phyloP scores from a whole-genome alignment of 495 filamentous ascomycete species.

The Margaritispora aquatica region DNA sequence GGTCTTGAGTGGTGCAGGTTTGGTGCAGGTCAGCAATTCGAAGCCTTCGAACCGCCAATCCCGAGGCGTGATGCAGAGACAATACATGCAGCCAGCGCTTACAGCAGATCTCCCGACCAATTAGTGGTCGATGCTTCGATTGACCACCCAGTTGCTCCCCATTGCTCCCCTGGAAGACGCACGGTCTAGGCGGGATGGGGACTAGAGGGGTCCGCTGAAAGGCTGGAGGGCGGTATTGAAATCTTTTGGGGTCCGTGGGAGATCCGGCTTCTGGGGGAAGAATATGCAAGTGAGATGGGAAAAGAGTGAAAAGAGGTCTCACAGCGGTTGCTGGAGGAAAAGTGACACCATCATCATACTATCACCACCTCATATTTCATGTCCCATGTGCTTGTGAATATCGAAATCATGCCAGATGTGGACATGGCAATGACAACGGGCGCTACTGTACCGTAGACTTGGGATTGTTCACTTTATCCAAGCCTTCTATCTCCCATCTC shows the following conservation, averaged over 20 bases:
- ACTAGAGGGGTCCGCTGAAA: neutral
- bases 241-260: too few species aligned
- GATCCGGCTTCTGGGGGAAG: too few species aligned
- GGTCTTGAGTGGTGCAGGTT: neutral
- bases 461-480: neutral
- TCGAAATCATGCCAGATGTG: neutral
- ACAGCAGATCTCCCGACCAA: constrained; percentile 1
- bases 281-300: too few species aligned
- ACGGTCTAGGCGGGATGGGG: neutral
- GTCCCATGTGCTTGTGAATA: too few species aligned
- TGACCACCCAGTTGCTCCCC: neutral
- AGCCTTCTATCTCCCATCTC: neutral
- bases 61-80: neutral
- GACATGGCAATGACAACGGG: neutral
- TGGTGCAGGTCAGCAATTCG: neutral
- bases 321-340: neutral
- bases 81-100: neutral
- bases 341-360: neutral
- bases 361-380: neutral
- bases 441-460: neutral
- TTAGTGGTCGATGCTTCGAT: neutral
- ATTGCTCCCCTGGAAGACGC: neutral
- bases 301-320: too few species aligned
- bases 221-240: neutral
- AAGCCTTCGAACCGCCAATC: constrained; percentile 4